Evolutionary conservation across 441 rosid genomes (phyloP), one percentile per base, ranked within the genome.

Genomic region (Croton setiger): DNA sequence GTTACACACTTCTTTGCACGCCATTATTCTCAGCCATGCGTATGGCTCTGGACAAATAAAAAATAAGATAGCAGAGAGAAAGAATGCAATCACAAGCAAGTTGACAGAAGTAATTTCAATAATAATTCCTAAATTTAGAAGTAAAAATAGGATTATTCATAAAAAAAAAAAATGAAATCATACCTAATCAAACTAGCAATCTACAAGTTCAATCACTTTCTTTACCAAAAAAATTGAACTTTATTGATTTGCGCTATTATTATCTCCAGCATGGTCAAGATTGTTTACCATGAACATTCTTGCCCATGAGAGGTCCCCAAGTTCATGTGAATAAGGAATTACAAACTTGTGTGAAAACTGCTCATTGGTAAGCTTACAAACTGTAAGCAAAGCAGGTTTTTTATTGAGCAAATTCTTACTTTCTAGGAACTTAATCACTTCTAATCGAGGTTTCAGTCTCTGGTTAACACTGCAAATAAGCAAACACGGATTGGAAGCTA

Each of bases 371-470:
- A 67, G 20, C 73, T 52, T 75, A 44, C 18, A 67, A 23, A 80
- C 14, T 20, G 75, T 17, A 64, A 5, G 4, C 71, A 81, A 49
- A 44, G 69, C 49, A 64, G 57, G 58, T 63, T 70, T 72, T 53
- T 31, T 70, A 4, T 6, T 35, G 17, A 79, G 55, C 72, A 82
- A 48, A 52, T 78, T 68, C 78, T 78, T 74, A 33, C 66, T 78
- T 64, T 73, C 62, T 51, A 82, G 70, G 45, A 69, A 61, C 48
- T 68, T 63, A 48, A 67, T 7, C 47, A 78, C 67, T 43, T 1
- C 18, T 14, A 80, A 4, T 15, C 78, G 65, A 3, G 85, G 84
- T 69, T 76, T 76, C 47, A 81, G 48, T 66, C 73, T 74, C 7
- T 17, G 51, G 65, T 81, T 75, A 2, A 79, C 51, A 31, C 87